Evolutionary conservation across 352 stramenopile genomes (phyloP).

Genomic region (Phytophthora citricola): DNA sequence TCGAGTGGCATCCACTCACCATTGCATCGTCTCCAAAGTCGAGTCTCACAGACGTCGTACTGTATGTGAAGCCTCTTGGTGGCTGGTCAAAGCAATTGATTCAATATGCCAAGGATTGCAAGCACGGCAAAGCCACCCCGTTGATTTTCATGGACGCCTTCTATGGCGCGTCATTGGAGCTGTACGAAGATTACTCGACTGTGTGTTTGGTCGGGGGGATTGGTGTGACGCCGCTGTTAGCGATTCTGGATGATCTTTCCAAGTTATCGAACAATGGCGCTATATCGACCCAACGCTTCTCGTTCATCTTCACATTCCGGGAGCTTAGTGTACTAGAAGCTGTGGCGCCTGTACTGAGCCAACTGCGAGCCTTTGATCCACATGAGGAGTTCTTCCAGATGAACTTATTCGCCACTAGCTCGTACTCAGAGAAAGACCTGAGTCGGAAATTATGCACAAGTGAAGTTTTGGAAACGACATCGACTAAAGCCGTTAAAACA

Average conservation of each 20-base stretch:
- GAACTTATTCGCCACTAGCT: background rate
- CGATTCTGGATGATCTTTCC: background rate
- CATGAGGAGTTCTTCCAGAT: background rate
- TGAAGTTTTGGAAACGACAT: background rate
- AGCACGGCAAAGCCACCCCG: background rate
- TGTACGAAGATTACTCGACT: background rate
- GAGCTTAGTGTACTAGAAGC: background rate
- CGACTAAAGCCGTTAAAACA: background rate
- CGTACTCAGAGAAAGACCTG: background rate
- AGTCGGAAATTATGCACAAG: background rate
- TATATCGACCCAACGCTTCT: background rate
- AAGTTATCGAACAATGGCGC: background rate
- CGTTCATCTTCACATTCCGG: background rate
- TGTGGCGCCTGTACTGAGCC: background rate
- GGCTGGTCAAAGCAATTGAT: background rate
- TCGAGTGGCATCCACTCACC: background rate
- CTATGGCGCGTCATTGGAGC: background rate
- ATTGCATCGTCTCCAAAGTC: slow-evolving; percentile 2
- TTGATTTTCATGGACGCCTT: background rate
- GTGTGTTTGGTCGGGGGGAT: background rate
- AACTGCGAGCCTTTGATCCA: background rate
- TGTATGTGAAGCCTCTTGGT: background rate
- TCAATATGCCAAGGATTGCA: background rate
- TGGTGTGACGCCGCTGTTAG: background rate
- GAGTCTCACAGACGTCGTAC: background rate